Percentiles rank a stretch among this genome's conserved stretches.
Conservation (phyloP, 495 filamentous ascomycete species). For the Durotheca rogersii region DNA sequence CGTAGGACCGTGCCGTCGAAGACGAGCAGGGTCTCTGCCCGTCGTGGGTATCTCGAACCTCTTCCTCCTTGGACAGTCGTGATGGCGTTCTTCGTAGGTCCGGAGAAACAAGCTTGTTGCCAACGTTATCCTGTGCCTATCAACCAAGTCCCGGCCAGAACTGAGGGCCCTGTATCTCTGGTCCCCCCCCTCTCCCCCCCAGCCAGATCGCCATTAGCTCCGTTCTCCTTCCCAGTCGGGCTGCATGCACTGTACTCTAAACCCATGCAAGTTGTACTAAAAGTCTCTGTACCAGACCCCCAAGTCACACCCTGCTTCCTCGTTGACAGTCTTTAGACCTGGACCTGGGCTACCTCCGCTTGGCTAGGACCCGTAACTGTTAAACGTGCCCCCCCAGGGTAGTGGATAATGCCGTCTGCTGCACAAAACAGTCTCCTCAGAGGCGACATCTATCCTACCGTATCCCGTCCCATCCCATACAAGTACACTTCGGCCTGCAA, state of each 20-base stretch:
- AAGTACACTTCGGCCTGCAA: constrained; percentile 52
- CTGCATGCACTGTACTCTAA: constrained; percentile 49
- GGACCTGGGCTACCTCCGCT: constrained; percentile 40
- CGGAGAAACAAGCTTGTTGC: constrained; percentile 22
- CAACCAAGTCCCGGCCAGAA: constrained; percentile 37
- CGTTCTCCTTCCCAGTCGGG: constrained; percentile 56
- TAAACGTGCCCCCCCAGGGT: constrained; percentile 42
- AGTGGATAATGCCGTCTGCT: constrained; percentile 50
- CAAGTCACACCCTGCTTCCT: constrained; percentile 41
- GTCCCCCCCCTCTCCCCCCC: too few species aligned
- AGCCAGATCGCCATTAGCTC: constrained; percentile 51
- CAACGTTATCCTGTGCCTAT: constrained; percentile 31
- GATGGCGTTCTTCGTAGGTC: constrained; percentile 13
- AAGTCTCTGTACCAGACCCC: constrained; percentile 43
- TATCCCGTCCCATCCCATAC: constrained; percentile 48
- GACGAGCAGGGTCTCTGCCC: neutral
- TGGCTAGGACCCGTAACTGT: constrained; percentile 44
- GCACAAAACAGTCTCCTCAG: constrained; percentile 52
- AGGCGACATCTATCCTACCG: constrained; percentile 44
- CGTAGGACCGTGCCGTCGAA: too few species aligned
- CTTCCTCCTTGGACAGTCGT: constrained; percentile 13
- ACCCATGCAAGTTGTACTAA: constrained; percentile 47
- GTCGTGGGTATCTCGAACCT: constrained; percentile 4
- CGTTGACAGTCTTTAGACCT: constrained; percentile 35
- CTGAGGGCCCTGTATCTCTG: constrained; percentile 36